phyloP scores from a whole-genome alignment of 495 filamentous ascomycete species.

The Cladorrhinum samala region DNA sequence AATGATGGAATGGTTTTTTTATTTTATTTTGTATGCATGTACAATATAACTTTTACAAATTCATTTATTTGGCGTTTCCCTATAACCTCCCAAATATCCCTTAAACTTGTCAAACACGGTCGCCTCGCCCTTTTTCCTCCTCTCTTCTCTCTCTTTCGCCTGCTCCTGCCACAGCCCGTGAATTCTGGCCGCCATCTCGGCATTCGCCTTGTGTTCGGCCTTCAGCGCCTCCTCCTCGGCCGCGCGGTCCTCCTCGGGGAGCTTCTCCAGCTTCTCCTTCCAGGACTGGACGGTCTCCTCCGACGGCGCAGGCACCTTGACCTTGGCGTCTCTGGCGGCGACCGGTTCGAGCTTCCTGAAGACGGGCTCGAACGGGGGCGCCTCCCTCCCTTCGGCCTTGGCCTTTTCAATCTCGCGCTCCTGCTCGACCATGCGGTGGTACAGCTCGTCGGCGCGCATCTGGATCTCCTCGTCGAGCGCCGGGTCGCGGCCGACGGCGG shows the following conservation, averaged over 20 bases:
- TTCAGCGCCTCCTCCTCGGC: slow-evolving; percentile 59
- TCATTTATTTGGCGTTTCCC: neutral
- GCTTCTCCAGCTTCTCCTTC: slow-evolving; percentile 49
- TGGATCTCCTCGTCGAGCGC: slow-evolving; percentile 85
- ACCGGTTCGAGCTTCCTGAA: slow-evolving; percentile 29
- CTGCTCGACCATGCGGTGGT: slow-evolving; percentile 75
- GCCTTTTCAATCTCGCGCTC: slow-evolving; percentile 63
- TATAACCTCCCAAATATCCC: slow-evolving; percentile 5
- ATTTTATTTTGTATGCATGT: slow-evolving; percentile 2
- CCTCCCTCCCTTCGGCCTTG: slow-evolving; percentile 51
- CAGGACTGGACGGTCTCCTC: slow-evolving; percentile 36
- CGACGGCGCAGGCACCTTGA: slow-evolving; percentile 23
- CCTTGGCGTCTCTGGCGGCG: slow-evolving; percentile 5
- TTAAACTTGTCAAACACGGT: slow-evolving; percentile 45
- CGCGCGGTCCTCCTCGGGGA: slow-evolving; percentile 57
- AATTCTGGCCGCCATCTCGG: slow-evolving; percentile 48
- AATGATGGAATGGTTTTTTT: slow-evolving; percentile 5
- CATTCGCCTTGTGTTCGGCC: slow-evolving; percentile 53
- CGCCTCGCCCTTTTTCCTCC: slow-evolving; percentile 54
- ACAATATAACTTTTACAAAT: neutral
- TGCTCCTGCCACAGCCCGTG: slow-evolving; percentile 51
- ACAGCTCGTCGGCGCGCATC: slow-evolving; percentile 88
- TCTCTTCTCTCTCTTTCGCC: slow-evolving; percentile 48
- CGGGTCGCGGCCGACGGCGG: slow-evolving; percentile 51
- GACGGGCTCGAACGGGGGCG: slow-evolving; percentile 44